Base-by-base conservation (phyloP, 768 basidiomycete species). In the Xerocomellus intermedius region DNA sequence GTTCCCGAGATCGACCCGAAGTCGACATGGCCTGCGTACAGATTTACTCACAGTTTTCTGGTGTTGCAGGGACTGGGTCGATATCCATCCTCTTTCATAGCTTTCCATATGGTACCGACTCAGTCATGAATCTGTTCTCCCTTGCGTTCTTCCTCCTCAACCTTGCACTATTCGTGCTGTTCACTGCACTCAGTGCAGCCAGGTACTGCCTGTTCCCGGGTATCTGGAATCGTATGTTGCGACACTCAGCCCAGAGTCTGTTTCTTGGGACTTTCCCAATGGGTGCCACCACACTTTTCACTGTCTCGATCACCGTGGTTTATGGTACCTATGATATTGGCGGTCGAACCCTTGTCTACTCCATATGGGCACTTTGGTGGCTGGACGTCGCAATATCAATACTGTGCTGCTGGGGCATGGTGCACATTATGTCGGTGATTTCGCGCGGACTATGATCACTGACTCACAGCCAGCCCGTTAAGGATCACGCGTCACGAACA, bases 311-410 rank as follows among this genome's bases (percentile, higher is more conserved):
- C 19, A 69, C 69, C 6, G 70, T 80, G 36, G 69, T 84, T n/a
- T 66, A 81, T 55, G 57, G 68, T 12, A 67, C 72, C 56, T 79
- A 74, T 59, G 63, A 67, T 19, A 75, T 86, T 51, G 83, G 82
- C 0, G 84, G 84, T 13, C 73, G 61, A 38, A 48, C 62, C 1
- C 83, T 86, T 66, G 64, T 86, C 3, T 82, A 80, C 53, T 63
- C 74, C 24, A 63, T 87, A 36, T 87, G 87, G 82, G 79, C 68
- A 3, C 61, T 86, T 39, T 91, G 88, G 87, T 89, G 86, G 88
- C 42, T 83, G 38, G 84, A 87, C 58, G 71, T 82, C 2, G 70
- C 71, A 0, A 50, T 88, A 13, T 84, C 87, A 0, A 60, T 82
- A 14, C 14, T 81, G 30, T 84, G 84, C 61, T 82, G 79, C 52